These are phyloP conservation scores for Malus sylvestris DNA, from an alignment of 306 rosid species.

Conservation along the genomic window DNA sequence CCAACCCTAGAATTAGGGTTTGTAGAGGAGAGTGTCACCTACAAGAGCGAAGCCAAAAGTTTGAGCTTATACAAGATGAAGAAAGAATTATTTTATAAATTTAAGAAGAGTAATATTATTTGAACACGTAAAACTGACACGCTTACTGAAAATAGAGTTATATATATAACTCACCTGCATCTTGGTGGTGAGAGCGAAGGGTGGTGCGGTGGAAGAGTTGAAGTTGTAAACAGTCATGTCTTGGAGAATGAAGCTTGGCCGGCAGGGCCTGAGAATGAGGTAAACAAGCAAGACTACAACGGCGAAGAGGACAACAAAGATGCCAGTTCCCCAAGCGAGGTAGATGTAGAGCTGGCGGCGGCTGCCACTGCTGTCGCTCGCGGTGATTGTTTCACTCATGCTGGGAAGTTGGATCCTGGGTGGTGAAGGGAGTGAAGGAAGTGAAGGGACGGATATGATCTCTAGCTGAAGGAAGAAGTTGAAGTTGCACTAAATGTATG, in stretches of 20 bases:
- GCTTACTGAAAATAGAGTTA: no score
- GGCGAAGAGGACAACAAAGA: constrained; percentile 25
- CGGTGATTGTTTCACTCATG: constrained; percentile 39
- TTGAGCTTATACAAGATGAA: no score
- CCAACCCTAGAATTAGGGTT: constrained; percentile 63
- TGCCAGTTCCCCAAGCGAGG: neutral
- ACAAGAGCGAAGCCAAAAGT: no score
- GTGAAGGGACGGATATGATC: neutral
- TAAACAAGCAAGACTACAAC: constrained; percentile 38
- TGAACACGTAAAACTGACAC: no score
- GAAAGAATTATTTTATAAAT: no score
- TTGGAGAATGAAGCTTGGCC: constrained; percentile 54
- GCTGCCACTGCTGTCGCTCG: neutral
- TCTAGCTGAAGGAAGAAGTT: neutral
- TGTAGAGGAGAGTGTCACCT: constrained; percentile 43
- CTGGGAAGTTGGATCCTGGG: neutral
- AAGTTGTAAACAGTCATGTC: constrained; percentile 61
- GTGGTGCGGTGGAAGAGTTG: constrained; percentile 31
- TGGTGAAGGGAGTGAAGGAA: neutral
- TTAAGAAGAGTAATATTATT: no score
- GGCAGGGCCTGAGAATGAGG: constrained; percentile 50
- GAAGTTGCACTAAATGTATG: neutral
- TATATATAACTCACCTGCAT: no score
- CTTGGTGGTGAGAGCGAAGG: constrained; percentile 27
- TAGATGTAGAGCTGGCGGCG: neutral